Percentiles rank a stretch among this genome's conserved stretches.
Evolutionary conservation across 1,139 yeast genomes (phyloP).

Genomic region (Ogataea hybrid): DNA sequence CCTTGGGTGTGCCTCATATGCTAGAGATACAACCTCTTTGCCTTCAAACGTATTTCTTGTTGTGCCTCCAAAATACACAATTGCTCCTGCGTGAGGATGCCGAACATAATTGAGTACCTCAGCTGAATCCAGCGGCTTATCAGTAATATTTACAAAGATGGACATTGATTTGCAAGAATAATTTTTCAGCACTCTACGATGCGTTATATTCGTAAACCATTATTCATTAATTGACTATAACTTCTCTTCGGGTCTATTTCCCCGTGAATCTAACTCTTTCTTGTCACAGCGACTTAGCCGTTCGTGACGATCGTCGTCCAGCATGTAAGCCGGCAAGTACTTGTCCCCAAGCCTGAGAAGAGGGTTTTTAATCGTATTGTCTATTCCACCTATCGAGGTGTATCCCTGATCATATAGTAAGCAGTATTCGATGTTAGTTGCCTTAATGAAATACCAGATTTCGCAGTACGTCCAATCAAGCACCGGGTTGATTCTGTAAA

Average conservation of each 20-base stretch:
- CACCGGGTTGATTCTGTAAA: constrained; percentile 76
- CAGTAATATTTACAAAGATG: constrained; percentile 25
- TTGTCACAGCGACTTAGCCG: constrained; percentile 43
- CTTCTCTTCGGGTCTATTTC: constrained; percentile 16
- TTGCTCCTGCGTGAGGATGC: constrained; percentile 42
- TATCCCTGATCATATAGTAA: constrained; percentile 71
- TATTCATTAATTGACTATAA: constrained; percentile 5
- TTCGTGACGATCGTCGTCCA: constrained; percentile 59
- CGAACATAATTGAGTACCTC: constrained; percentile 32
- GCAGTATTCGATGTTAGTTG: constrained; percentile 58
- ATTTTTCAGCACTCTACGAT: background rate
- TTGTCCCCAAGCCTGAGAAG: constrained; percentile 38
- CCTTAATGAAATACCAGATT: constrained; percentile 69
- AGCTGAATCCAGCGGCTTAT: constrained; percentile 16
- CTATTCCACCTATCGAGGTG: constrained; percentile 77
- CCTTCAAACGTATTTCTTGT: constrained; percentile 43
- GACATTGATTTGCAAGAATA: constrained; percentile 1
- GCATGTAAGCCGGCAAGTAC: constrained; percentile 65
- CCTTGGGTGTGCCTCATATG: constrained; percentile 43
- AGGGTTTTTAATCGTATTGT: constrained; percentile 68
- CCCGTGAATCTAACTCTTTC: constrained; percentile 5
- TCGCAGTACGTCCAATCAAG: constrained; percentile 78
- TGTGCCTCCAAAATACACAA: constrained; percentile 46
- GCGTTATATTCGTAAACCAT: background rate
- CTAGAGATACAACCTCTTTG: constrained; percentile 36